Evolutionary conservation across 345 rosid genomes (phyloP).

Genomic region (thale cress (Arabidopsis thaliana)): DNA sequence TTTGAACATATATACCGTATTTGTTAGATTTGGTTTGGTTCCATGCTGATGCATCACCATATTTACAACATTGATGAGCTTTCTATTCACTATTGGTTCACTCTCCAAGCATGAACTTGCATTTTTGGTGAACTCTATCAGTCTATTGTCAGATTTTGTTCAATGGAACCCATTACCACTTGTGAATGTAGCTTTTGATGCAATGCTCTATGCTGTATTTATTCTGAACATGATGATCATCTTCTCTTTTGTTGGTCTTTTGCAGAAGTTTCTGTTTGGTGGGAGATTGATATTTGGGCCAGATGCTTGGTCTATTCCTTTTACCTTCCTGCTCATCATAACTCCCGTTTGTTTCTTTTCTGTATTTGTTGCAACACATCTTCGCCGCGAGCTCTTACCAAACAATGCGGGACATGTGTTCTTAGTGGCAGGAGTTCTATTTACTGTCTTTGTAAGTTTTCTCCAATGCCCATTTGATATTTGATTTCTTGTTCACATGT

Average conservation of each 20-base stretch:
- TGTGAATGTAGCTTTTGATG: neutral
- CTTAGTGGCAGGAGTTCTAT: conserved; percentile 67
- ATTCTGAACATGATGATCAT: neutral
- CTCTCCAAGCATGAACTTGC: neutral
- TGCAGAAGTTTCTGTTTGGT: conserved; percentile 79
- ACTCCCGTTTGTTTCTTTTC: conserved; percentile 77
- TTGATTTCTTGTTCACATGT: neutral
- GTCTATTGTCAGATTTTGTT: neutral
- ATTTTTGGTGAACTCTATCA: neutral
- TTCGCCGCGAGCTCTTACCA: conserved; percentile 74
- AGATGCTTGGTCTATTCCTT: conserved; percentile 81
- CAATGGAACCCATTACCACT: neutral
- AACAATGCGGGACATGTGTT: conserved; percentile 71
- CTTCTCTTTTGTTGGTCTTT: conserved; percentile 26
- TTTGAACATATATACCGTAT: neutral
- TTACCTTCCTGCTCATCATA: conserved; percentile 73
- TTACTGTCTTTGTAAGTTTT: conserved; percentile 70
- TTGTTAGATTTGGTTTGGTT: neutral
- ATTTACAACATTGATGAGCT: neutral
- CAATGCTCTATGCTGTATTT: neutral
- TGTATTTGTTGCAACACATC: conserved; percentile 85
- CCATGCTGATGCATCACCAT: neutral
- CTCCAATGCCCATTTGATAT: conserved; percentile 1
- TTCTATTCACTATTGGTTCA: neutral
- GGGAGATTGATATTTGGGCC: conserved; percentile 98